Conservation (phyloP, 495 filamentous ascomycete species). For the Podospora anserina region DNA sequence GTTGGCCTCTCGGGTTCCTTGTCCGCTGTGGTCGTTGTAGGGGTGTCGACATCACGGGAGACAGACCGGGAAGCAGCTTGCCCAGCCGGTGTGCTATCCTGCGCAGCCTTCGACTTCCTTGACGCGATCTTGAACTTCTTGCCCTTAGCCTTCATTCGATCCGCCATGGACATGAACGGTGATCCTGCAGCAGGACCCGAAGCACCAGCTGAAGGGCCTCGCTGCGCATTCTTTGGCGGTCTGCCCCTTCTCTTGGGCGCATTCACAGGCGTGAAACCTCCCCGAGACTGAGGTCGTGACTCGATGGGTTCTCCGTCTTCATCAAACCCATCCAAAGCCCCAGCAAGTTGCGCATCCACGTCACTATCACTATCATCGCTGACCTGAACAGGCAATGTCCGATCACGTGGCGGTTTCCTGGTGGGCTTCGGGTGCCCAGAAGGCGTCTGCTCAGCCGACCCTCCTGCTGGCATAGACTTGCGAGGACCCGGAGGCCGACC, state of each 20-base stretch:
- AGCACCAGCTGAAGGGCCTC: neutral
- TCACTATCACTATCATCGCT: slow-evolving; percentile 12
- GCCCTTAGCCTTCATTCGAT: slow-evolving; percentile 44
- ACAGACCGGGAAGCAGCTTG: slow-evolving; percentile 17
- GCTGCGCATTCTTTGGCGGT: slow-evolving; percentile 20
- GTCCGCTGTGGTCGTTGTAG: neutral
- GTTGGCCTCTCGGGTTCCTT: slow-evolving; percentile 11
- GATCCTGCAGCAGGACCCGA: slow-evolving; percentile 14
- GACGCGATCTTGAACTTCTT: slow-evolving; percentile 44
- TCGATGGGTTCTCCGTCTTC: slow-evolving; percentile 29
- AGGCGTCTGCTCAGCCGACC: neutral
- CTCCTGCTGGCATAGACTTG: slow-evolving; percentile 10
- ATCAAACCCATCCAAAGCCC: slow-evolving; percentile 29
- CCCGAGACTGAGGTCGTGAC: neutral
- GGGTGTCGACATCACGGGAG: slow-evolving; percentile 10
- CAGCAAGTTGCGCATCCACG: slow-evolving; percentile 27
- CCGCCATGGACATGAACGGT: slow-evolving; percentile 43
- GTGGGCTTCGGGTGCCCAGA: neutral
- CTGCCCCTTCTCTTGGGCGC: slow-evolving; percentile 28
- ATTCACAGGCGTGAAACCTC: neutral
- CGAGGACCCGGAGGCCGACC: slow-evolving; percentile 25
- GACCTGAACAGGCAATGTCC: neutral
- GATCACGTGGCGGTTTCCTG: slow-evolving; percentile 24
- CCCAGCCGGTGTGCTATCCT: slow-evolving; percentile 15
- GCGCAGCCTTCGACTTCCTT: slow-evolving; percentile 21